A percentile compares a stretch with the other conserved stretches of the same genome.
These are phyloP conservation scores for Phaeosphaeriaceae sp. DNA, from an alignment of 2,329 filamentous ascomycete species.

Conservation along the genomic window DNA sequence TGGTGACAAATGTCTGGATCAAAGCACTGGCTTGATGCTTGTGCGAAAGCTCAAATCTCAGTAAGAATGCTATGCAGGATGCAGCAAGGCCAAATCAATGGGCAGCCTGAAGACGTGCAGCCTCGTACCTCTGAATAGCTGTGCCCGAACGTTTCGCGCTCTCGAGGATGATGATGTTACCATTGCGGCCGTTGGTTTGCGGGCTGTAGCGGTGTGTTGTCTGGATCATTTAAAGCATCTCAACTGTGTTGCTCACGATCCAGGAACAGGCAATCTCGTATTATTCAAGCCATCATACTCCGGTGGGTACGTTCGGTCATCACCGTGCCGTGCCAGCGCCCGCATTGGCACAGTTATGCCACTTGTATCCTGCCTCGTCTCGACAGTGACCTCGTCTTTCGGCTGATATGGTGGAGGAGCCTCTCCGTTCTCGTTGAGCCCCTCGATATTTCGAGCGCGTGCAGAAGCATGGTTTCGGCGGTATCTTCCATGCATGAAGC, in stretches of 20 bases:
- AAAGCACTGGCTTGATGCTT: too few species aligned
- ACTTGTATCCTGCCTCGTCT: neutral
- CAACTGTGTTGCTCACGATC: neutral
- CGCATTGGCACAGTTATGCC: conserved; percentile 47
- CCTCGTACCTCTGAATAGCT: too few species aligned
- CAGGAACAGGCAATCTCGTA: neutral
- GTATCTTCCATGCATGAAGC: conserved; percentile 38
- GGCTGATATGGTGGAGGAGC: conserved; percentile 68
- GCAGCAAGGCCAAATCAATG: too few species aligned
- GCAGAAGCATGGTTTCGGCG: conserved; percentile 23
- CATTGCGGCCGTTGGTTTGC: too few species aligned
- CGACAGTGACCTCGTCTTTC: conserved; percentile 32
- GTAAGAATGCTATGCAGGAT: too few species aligned
- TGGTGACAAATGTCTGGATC: too few species aligned
- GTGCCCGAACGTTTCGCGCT: too few species aligned
- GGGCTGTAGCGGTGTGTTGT: too few species aligned
- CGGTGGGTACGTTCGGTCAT: conserved; percentile 44
- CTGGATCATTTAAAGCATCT: neutral
- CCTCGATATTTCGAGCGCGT: conserved; percentile 55
- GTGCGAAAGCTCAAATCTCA: too few species aligned
- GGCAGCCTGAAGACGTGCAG: too few species aligned
- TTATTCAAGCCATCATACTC: conserved; percentile 38
- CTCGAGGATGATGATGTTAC: too few species aligned
- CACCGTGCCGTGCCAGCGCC: conserved; percentile 46
- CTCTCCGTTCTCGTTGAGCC: conserved; percentile 69